These are phyloP conservation scores for Cordyceps tenuipes DNA, from an alignment of 2,329 filamentous ascomycete species.

Conservation along the genomic window DNA sequence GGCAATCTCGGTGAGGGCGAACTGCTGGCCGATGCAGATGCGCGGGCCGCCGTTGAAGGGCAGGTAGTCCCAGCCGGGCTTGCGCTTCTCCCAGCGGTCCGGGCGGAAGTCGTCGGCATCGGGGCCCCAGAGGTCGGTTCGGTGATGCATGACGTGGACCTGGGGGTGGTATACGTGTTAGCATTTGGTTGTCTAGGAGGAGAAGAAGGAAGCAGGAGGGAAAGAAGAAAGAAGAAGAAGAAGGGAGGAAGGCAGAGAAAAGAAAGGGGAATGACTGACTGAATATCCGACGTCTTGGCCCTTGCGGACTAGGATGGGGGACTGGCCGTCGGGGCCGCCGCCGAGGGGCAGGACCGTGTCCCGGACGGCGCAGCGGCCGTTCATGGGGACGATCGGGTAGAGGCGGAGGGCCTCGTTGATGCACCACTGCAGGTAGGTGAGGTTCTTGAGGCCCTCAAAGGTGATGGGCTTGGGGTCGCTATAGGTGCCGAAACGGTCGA, in stretches of 20 bases:
- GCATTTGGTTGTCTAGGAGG: conserved; percentile 4
- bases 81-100: conserved; percentile 27
- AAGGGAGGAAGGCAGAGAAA: no score
- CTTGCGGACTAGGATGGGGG: conserved; percentile 40
- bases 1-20: conserved; percentile 19
- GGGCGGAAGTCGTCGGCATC: conserved; percentile 33
- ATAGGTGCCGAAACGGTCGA: conserved; percentile 42
- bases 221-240: rapidly evolving
- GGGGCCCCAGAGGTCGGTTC: conserved; percentile 29
- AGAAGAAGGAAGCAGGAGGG: no score
- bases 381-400: conserved; percentile 19
- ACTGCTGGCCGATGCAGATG: conserved; percentile 23
- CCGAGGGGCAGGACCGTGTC: conserved; percentile 44
- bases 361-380: conserved; percentile 16
- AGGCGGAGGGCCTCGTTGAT: conserved; percentile 19
- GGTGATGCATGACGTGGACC: conserved; percentile 27
- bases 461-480: conserved; percentile 19
- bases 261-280: not conserved
- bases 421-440: conserved; percentile 20
- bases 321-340: conserved; percentile 38
- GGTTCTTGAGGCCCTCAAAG: conserved; percentile 18
- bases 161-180: not conserved
- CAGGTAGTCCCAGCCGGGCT: conserved; percentile 20
- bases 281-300: conserved; percentile 35
- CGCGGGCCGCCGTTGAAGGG: conserved; percentile 22